phyloP scores from a whole-genome alignment of 140 eudicot genomes.

The Cichorium intybus region DNA sequence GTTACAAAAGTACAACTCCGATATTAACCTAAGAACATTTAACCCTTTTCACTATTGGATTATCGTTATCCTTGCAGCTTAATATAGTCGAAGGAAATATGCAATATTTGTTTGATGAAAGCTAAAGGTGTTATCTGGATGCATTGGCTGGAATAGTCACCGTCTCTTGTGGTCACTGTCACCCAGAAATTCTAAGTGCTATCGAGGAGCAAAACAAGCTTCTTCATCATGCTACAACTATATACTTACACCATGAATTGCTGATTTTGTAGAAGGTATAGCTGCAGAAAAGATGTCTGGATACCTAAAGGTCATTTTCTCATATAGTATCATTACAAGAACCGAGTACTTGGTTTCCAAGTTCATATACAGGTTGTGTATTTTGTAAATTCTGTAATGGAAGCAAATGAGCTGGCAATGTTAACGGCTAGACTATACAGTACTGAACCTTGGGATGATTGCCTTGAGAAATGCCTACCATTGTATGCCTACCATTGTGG shows the following conservation, averaged over 20 bases:
- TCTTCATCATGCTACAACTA: constrained; percentile 96
- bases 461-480: too few species aligned
- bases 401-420: constrained; percentile 99
- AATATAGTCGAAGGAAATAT: constrained; percentile 97
- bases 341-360: not conserved
- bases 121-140: constrained; percentile 81
- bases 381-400: constrained; percentile 93
- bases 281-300: constrained; percentile 98
- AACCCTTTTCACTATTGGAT: not conserved
- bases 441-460: too few species aligned
- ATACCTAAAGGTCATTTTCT: constrained; percentile 68
- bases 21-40: too few species aligned
- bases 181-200: constrained; percentile 77
- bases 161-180: constrained; percentile 97
- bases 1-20: too few species aligned
- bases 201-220: constrained; percentile 76
- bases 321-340: constrained; percentile 2
- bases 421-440: too few species aligned
- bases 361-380: constrained; percentile 71
- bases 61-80: constrained; percentile 47
- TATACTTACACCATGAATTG: constrained; percentile 88
- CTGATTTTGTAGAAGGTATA: constrained; percentile 89
- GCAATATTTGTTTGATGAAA: constrained; percentile 92
- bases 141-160: constrained; percentile 98
- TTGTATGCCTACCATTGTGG: too few species aligned